These are phyloP conservation scores for Lentinula raphanica DNA, from an alignment of 768 basidiomycete genomes.

Conservation along the genomic window DNA sequence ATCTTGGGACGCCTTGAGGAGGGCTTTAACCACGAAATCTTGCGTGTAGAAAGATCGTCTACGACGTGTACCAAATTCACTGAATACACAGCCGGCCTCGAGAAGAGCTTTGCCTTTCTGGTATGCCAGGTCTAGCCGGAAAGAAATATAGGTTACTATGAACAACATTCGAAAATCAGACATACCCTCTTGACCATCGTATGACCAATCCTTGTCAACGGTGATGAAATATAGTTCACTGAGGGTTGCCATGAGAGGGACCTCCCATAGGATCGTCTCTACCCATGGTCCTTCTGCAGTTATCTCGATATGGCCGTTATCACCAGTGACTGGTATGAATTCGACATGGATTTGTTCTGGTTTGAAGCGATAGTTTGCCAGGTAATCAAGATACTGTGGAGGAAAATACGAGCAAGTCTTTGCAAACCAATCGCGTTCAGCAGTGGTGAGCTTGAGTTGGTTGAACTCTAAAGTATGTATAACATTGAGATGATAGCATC, in stretches of 20 bases:
- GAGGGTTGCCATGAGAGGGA: constrained; percentile 88
- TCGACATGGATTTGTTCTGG: constrained; percentile 65
- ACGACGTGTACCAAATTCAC: constrained; percentile 85
- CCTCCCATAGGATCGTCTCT: constrained; percentile 92
- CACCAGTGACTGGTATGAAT: constrained; percentile 56
- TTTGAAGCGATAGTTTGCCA: constrained; percentile 63
- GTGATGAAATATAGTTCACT: constrained; percentile 84
- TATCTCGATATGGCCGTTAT: constrained; percentile 65
- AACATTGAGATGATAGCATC: background rate
- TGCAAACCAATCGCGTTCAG: constrained; percentile 66
- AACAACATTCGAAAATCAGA: background rate
- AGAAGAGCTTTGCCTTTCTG: constrained; percentile 64
- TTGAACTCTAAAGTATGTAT: constrained; percentile 51
- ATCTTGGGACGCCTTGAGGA: constrained; percentile 62
- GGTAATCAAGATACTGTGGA: constrained; percentile 68
- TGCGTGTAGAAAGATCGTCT: constrained; percentile 71
- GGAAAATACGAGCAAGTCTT: constrained; percentile 71
- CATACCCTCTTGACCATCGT: constrained; percentile 75
- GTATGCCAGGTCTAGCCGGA: constrained; percentile 60
- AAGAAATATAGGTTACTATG: background rate
- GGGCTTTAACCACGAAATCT: constrained; percentile 65
- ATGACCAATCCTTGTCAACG: constrained; percentile 76
- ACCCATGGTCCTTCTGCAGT: constrained; percentile 68
- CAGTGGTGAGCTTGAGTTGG: constrained; percentile 48
- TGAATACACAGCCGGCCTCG: constrained; percentile 61